These are phyloP conservation scores for Tylopilus vinaceipallidus DNA, from an alignment of 768 basidiomycete genomes.

Conservation along the genomic window DNA sequence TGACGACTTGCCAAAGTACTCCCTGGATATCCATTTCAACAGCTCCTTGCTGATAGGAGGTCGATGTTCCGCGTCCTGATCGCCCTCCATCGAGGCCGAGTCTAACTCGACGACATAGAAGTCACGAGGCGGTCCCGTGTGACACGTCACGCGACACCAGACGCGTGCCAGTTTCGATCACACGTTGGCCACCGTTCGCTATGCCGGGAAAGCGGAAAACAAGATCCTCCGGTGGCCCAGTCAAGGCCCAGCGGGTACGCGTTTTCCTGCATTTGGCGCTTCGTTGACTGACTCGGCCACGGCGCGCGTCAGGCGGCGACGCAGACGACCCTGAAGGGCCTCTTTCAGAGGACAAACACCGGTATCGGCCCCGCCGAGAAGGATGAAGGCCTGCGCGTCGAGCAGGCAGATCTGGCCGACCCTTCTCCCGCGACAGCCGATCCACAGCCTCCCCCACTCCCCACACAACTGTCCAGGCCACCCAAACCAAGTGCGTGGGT, in stretches of 20 bases:
- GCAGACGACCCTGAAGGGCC: constrained; percentile 30
- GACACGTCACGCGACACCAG: constrained; percentile 27
- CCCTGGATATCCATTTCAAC: constrained; percentile 37
- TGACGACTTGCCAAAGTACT: constrained; percentile 32
- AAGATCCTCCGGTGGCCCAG: constrained; percentile 11
- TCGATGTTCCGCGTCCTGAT: constrained; percentile 9
- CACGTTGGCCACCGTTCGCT: not conserved
- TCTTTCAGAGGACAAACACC: constrained; percentile 20
- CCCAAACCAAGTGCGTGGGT: constrained; percentile 23
- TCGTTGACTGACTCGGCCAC: constrained; percentile 6
- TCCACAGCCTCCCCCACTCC: not conserved
- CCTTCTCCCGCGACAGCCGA: not conserved
- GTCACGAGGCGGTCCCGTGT: constrained; percentile 12
- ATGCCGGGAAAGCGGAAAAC: constrained; percentile 29
- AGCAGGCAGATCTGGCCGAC: not conserved
- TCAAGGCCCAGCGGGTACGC: constrained; percentile 19
- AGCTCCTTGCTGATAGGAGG: constrained; percentile 16
- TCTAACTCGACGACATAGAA: not conserved
- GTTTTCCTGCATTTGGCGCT: not conserved
- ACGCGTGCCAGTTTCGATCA: not conserved
- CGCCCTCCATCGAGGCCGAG: constrained; percentile 6
- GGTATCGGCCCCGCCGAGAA: not conserved
- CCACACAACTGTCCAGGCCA: not conserved
- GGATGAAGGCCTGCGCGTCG: not conserved
- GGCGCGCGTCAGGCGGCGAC: constrained; percentile 8